Conservation (phyloP, 2,329 filamentous ascomycete species). For the Colletotrichum limetticola region DNA sequence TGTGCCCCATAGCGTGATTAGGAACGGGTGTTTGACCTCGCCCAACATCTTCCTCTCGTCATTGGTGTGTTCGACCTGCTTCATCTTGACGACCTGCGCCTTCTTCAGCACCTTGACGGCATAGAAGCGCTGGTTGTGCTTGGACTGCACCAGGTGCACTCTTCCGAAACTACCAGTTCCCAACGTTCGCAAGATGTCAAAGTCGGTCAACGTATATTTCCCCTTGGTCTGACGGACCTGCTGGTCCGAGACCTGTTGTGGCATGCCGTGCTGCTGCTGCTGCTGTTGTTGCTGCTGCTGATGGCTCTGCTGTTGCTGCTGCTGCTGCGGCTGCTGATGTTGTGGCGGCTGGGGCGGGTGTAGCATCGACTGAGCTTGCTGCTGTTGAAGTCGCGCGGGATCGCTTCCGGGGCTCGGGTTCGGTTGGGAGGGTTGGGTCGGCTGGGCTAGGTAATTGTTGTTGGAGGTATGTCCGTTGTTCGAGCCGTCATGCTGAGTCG, state of each 20-base stretch:
- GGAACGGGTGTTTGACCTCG: conserved; percentile 96
- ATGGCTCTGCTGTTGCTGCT: conserved; percentile 36
- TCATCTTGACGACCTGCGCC: conserved; percentile 99
- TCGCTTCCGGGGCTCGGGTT: conserved; percentile 52
- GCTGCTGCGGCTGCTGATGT: conserved; percentile 23
- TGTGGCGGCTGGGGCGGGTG: conserved; percentile 36
- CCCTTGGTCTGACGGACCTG: conserved; percentile 82
- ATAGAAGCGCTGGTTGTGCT: conserved; percentile 98
- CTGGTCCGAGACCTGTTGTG: conserved; percentile 48
- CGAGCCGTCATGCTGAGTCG: conserved; percentile 58
- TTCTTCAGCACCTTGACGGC: conserved; percentile 99
- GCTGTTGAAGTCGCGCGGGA: conserved; percentile 48
- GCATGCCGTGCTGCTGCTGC: conserved; percentile 43
- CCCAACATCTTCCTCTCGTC: conserved; percentile 96
- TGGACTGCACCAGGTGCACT: conserved; percentile 96
- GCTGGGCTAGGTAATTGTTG: conserved; percentile 37
- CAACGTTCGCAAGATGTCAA: conserved; percentile 88
- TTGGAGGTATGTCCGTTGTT: conserved; percentile 27
- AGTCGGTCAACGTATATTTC: conserved; percentile 94
- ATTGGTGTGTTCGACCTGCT: conserved; percentile 99
- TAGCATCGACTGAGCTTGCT: conserved; percentile 47
- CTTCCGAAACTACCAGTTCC: conserved; percentile 97
- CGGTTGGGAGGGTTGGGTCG: conserved; percentile 39
- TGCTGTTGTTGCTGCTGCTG: conserved; percentile 39
- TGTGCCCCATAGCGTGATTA: conserved; percentile 98